These are phyloP conservation scores for Priceomyces castillae DNA, from an alignment of 805 yeast genomes.

Conservation along the genomic window DNA sequence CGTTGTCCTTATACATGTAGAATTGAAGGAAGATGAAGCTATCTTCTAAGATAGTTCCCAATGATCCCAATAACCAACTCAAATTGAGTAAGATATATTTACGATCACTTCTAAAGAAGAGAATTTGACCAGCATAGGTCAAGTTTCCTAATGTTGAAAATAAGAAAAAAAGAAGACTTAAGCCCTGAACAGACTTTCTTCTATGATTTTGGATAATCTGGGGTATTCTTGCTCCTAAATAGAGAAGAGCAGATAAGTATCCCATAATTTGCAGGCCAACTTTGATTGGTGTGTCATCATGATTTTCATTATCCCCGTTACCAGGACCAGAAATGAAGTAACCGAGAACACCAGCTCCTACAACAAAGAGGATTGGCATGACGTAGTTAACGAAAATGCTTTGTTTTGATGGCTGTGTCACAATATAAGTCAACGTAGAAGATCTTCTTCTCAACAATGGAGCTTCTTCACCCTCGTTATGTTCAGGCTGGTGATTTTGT, in stretches of 20 bases:
- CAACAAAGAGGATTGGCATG: conserved; percentile 60
- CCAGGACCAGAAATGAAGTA: conserved; percentile 44
- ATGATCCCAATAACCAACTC: conserved; percentile 76
- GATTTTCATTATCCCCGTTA: conserved; percentile 16
- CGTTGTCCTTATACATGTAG: conserved; percentile 49
- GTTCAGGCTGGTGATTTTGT: conserved; percentile 12
- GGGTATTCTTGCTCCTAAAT: conserved; percentile 74
- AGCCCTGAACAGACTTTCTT: conserved; percentile 79
- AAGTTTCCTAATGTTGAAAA: conserved; percentile 73
- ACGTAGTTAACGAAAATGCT: conserved; percentile 49
- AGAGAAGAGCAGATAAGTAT: conserved; percentile 63
- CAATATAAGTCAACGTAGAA: conserved; percentile 50
- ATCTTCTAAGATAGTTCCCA: conserved; percentile 77
- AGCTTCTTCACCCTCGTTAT: conserved; percentile 14
- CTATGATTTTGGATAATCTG: conserved; percentile 79
- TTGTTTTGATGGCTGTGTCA: conserved; percentile 46
- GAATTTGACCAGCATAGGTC: conserved; percentile 71
- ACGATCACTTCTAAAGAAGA: conserved; percentile 60
- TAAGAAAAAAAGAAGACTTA: conserved; percentile 76
- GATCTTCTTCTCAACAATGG: conserved; percentile 49
- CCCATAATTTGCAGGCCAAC: conserved; percentile 68
- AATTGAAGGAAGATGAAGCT: conserved; percentile 63
- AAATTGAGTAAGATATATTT: conserved; percentile 59
- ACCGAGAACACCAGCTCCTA: conserved; percentile 61
- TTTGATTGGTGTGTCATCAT: conserved; percentile 27